phyloP scores from a whole-genome alignment of 208 protist species.

The Phytomonas francai region DNA sequence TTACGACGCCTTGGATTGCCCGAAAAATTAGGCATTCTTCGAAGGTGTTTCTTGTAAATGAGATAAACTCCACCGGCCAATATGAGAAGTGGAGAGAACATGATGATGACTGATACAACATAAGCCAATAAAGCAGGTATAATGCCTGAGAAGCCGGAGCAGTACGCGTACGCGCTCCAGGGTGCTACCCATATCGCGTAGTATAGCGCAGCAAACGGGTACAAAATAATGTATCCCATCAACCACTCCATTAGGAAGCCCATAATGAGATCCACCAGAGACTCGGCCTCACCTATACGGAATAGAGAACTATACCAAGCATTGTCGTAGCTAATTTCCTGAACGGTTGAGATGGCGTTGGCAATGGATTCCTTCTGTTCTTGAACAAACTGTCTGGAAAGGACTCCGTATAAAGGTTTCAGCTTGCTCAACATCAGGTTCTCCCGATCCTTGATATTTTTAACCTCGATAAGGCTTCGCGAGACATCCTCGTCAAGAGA shows the following conservation, averaged over 20 bases:
- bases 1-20: constrained; percentile 13
- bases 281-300: constrained; percentile 50
- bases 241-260: constrained; percentile 81
- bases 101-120: constrained; percentile 39
- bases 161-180: constrained; percentile 73
- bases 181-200: constrained; percentile 78
- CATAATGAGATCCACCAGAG: constrained; percentile 67
- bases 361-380: constrained; percentile 68
- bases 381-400: constrained; percentile 63
- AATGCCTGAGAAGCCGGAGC: constrained; percentile 44
- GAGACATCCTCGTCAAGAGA: constrained; percentile 67
- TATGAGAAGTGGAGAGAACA: constrained; percentile 51
- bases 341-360: constrained; percentile 38
- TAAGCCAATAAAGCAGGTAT: constrained; percentile 54
- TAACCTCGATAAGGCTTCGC: constrained; percentile 30
- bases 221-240: constrained; percentile 64
- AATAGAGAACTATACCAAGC: constrained; percentile 80
- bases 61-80: constrained; percentile 33
- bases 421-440: constrained; percentile 64
- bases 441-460: constrained; percentile 48
- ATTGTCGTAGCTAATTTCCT: constrained; percentile 73
- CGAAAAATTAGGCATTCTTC: constrained; percentile 2
- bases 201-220: constrained; percentile 77
- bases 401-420: constrained; percentile 82
- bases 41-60: constrained; percentile 11